Evolutionary conservation across 768 basidiomycete genomes (phyloP).

Genomic region (Dendrothele bispora): DNA sequence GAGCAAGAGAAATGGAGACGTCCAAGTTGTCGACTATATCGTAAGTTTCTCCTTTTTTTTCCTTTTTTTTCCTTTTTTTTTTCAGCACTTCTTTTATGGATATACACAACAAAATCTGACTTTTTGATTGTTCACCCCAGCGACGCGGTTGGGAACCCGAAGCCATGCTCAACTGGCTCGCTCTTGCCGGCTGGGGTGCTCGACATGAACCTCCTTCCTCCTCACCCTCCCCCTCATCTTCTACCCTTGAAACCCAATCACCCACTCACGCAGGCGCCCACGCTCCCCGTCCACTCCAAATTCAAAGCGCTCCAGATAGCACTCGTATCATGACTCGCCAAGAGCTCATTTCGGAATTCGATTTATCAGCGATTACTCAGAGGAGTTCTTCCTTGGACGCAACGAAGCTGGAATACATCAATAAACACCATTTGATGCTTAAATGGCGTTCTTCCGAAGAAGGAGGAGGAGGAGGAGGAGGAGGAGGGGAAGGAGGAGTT

Average conservation of each 20-base stretch:
- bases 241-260: slow-evolving; percentile 14
- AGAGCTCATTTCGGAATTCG: slow-evolving; percentile 66
- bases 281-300: slow-evolving; percentile 15
- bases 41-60: slow-evolving; percentile 35
- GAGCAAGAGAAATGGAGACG: slow-evolving; percentile 92
- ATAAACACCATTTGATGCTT: slow-evolving; percentile 79
- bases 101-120: background rate
- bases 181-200: slow-evolving; percentile 91
- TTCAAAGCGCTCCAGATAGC: slow-evolving; percentile 58
- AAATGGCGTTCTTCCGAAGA: slow-evolving; percentile 47
- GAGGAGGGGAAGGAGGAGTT: no score
- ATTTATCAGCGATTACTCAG: slow-evolving; percentile 74
- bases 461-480: no score
- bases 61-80: background rate
- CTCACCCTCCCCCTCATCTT: slow-evolving; percentile 20
- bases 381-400: slow-evolving; percentile 82
- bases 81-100: background rate
- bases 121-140: slow-evolving; percentile 36
- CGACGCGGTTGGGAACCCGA: slow-evolving; percentile 86
- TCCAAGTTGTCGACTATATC: slow-evolving; percentile 83
- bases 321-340: slow-evolving; percentile 61
- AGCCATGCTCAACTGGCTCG: slow-evolving; percentile 91
- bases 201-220: slow-evolving; percentile 35
- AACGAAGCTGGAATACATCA: slow-evolving; percentile 80
- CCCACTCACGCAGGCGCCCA: slow-evolving; percentile 10